Evolutionary conservation across 2,329 filamentous ascomycete genomes (phyloP).

Genomic region (Alternaria panax): DNA sequence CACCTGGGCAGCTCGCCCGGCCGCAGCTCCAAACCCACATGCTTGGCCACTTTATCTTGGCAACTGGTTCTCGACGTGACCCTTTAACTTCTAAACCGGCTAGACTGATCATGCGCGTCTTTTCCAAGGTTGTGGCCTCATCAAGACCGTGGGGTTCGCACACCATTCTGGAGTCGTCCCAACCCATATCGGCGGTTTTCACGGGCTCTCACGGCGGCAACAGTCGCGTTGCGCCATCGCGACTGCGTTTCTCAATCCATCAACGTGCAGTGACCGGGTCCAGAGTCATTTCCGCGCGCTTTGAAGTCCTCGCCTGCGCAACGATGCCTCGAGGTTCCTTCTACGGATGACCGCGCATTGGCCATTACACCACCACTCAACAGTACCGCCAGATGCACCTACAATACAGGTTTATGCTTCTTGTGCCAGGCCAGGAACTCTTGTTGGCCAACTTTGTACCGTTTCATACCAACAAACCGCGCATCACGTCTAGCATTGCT

Average conservation of each 20-base stretch:
- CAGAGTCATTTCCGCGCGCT: constrained; percentile 6
- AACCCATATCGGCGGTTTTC: constrained; percentile 5
- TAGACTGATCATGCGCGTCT: constrained; percentile 3
- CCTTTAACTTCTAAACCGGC: not conserved
- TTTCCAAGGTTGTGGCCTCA: constrained; percentile 5
- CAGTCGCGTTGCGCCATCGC: constrained; percentile 9
- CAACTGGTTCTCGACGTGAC: constrained; percentile 6
- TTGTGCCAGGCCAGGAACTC: not conserved
- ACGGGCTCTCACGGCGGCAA: constrained; percentile 2
- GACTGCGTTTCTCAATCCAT: not conserved
- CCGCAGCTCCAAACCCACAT: constrained; percentile 1
- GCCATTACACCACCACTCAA: not conserved
- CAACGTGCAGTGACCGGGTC: not conserved
- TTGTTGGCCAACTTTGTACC: not conserved
- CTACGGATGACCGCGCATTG: constrained; percentile 9
- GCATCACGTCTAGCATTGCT: not conserved
- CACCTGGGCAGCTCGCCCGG: not conserved
- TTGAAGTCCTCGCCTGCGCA: constrained; percentile 4
- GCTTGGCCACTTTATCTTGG: constrained; percentile 4
- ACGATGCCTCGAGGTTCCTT: constrained; percentile 12
- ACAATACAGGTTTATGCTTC: not conserved
- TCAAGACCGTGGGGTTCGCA: constrained; percentile 4
- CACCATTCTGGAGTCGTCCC: constrained; percentile 7
- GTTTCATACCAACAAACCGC: not conserved
- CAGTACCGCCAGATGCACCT: constrained; percentile 3